Conservation (phyloP, 129 eudicot genomes). For the Centella asiatica region DNA sequence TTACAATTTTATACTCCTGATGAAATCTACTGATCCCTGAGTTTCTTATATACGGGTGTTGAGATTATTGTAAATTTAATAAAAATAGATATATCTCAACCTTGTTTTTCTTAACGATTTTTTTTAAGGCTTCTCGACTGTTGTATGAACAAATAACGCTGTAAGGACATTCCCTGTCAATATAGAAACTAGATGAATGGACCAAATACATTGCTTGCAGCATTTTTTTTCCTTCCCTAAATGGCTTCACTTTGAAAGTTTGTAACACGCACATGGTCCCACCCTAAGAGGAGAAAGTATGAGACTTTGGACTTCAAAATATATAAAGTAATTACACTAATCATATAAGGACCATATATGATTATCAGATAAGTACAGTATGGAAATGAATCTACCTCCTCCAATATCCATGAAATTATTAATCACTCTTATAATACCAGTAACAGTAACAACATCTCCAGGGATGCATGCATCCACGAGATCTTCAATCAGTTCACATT, state of each 20-base stretch:
- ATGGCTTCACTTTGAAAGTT: too few species aligned
- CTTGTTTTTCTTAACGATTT: too few species aligned
- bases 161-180: too few species aligned
- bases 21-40: not conserved
- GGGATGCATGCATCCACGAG: constrained; percentile 97
- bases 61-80: not conserved
- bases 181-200: too few species aligned
- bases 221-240: too few species aligned
- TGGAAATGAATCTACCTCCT: constrained; percentile 53
- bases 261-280: too few species aligned
- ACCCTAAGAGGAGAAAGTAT: not conserved
- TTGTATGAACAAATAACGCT: too few species aligned
- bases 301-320: not conserved
- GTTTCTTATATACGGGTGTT: not conserved
- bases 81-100: too few species aligned
- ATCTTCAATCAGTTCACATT: constrained; percentile 89
- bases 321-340: not conserved
- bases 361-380: not conserved
- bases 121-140: too few species aligned
- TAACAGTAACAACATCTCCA: constrained; percentile 90
- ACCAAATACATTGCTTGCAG: too few species aligned
- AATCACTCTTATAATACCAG: constrained; percentile 80
- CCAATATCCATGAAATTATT: constrained; percentile 97
- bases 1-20: not conserved
- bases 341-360: not conserved